A percentile compares a stretch with the other conserved stretches of the same genome.
Conservation (phyloP, 768 basidiomycete genomes). For the Tulasnella sp. region DNA sequence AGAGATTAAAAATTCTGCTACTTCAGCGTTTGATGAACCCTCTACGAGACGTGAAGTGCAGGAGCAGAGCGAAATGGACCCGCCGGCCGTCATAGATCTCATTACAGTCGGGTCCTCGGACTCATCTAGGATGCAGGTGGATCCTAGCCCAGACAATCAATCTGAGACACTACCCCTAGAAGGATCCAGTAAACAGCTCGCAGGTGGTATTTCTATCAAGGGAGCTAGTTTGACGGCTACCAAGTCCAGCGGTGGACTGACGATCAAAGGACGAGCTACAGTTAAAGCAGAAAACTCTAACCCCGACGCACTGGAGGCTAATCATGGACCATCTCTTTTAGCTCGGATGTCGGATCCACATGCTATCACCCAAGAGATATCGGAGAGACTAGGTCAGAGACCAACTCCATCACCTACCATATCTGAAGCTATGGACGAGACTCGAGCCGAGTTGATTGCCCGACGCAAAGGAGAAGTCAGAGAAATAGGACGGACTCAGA, state of each 20-base stretch:
- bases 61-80: background rate
- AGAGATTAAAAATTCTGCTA: too few relatives aligned
- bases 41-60: background rate
- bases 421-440: slow-evolving; percentile 5
- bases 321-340: background rate
- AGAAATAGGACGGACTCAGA: background rate
- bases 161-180: background rate
- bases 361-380: background rate
- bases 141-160: background rate
- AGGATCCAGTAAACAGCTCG: background rate
- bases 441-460: background rate
- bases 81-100: background rate
- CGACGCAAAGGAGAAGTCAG: background rate
- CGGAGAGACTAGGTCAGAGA: background rate
- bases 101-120: too few relatives aligned
- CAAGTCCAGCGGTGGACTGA: too few relatives aligned
- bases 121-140: too few relatives aligned
- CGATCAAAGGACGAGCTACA: slow-evolving; percentile 8
- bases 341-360: slow-evolving; percentile 3
- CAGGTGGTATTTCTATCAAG: background rate
- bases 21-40: too few relatives aligned
- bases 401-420: background rate
- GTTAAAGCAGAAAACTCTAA: background rate
- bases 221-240: background rate
- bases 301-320: background rate